These are phyloP conservation scores for Leccinum pellstonianum DNA, from an alignment of 768 basidiomycete genomes.

Conservation along the genomic window DNA sequence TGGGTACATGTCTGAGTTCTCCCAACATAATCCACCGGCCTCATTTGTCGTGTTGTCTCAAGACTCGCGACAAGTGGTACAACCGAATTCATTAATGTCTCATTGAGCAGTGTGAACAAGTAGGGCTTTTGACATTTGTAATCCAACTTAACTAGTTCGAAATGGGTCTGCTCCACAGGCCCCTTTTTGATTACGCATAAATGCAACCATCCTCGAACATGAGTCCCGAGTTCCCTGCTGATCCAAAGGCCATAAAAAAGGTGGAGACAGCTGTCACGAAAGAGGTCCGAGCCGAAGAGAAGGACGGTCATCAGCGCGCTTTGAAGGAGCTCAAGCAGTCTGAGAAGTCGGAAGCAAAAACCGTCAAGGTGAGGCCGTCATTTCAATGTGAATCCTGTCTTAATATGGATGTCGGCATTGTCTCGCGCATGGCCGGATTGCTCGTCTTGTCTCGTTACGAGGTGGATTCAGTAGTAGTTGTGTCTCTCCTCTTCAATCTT, in stretches of 20 bases:
- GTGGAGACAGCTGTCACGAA: constrained; percentile 45
- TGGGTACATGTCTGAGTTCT: background rate
- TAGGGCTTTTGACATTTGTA: background rate
- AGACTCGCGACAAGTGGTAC: too few relatives aligned
- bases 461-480: too few relatives aligned
- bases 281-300: constrained; percentile 54
- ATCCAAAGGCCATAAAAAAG: constrained; percentile 35
- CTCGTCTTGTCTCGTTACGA: too few relatives aligned
- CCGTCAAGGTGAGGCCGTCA: constrained; percentile 44
- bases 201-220: constrained; percentile 15
- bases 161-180: constrained; percentile 3
- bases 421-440: too few relatives aligned
- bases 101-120: too few relatives aligned
- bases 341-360: constrained; percentile 54
- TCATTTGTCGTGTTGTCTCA: too few relatives aligned
- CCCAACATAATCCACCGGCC: too few relatives aligned
- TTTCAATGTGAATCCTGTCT: background rate
- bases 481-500: too few relatives aligned
- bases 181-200: constrained; percentile 8
- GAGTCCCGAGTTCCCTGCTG: constrained; percentile 18
- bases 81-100: too few relatives aligned
- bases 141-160: constrained; percentile 1
- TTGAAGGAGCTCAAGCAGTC: constrained; percentile 51
- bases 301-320: constrained; percentile 44
- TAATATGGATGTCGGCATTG: too few relatives aligned